phyloP scores from a whole-genome alignment of 495 filamentous ascomycete species.

The Xylaria acuta region DNA sequence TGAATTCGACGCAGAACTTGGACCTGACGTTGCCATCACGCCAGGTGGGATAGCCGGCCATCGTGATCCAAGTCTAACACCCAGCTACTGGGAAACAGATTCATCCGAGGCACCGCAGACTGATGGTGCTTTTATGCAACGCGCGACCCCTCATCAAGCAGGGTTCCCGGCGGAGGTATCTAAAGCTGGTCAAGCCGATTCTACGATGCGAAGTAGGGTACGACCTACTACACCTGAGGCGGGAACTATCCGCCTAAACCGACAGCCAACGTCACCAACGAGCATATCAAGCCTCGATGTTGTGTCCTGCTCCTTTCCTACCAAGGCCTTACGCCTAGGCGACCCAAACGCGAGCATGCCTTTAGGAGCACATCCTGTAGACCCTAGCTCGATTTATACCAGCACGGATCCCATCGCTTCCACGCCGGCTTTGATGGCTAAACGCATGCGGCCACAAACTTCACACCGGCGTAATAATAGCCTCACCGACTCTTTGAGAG shows the following conservation, averaged over 20 bases:
- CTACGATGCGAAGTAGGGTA: slow-evolving; percentile 44
- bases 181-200: slow-evolving; percentile 54
- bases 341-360: slow-evolving; percentile 50
- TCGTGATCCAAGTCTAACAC: slow-evolving; percentile 59
- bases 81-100: slow-evolving; percentile 50
- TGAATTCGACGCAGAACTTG: slow-evolving; percentile 62
- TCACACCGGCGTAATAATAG: slow-evolving; percentile 61
- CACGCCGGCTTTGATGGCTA: slow-evolving; percentile 60
- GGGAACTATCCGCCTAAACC: slow-evolving; percentile 33
- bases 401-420: slow-evolving; percentile 53
- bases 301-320: slow-evolving; percentile 84
- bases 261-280: slow-evolving; percentile 54
- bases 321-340: slow-evolving; percentile 59
- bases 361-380: slow-evolving; percentile 70
- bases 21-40: slow-evolving; percentile 70
- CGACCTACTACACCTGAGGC: slow-evolving; percentile 53
- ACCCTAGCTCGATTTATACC: slow-evolving; percentile 55
- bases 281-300: slow-evolving; percentile 66
- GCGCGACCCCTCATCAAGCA: slow-evolving; percentile 35
- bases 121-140: slow-evolving; percentile 46
- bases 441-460: slow-evolving; percentile 54
- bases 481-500: slow-evolving; percentile 85
- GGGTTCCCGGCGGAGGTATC: slow-evolving; percentile 58
- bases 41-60: slow-evolving; percentile 73
- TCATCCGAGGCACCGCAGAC: slow-evolving; percentile 50